Evolutionary conservation across 2,329 filamentous ascomycete species (phyloP).

Genomic region (Penicillium sclerotiorum): DNA sequence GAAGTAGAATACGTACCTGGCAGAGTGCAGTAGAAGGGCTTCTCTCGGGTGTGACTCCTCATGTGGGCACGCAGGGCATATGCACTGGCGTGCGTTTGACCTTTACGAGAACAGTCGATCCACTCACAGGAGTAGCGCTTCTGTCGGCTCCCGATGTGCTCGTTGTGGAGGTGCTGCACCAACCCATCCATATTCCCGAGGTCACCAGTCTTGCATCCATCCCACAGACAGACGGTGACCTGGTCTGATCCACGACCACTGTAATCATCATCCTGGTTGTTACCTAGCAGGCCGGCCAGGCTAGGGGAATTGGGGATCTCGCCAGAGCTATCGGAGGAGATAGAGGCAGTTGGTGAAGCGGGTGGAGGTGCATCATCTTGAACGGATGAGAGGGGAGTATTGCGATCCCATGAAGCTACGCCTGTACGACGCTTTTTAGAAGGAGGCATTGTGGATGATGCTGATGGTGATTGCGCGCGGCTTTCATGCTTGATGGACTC

Average conservation of each 20-base stretch:
- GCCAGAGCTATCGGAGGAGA: constrained; percentile 89
- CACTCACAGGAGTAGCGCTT: constrained; percentile 99
- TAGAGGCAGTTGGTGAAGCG: constrained; percentile 63
- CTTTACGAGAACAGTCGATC: constrained; percentile 85
- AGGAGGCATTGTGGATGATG: constrained; percentile 43
- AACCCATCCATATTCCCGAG: constrained; percentile 78
- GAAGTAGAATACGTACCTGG: constrained; percentile 84
- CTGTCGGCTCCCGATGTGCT: constrained; percentile 89
- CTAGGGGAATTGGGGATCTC: constrained; percentile 74
- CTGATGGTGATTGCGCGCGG: constrained; percentile 48
- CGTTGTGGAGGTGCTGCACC: constrained; percentile 83
- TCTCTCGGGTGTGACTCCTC: constrained; percentile 96
- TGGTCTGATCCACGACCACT: constrained; percentile 73
- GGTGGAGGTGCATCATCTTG: constrained; percentile 44
- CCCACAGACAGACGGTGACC: constrained; percentile 77
- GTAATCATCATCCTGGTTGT: constrained; percentile 59
- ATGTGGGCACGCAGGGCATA: constrained; percentile 97
- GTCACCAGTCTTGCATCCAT: constrained; percentile 71
- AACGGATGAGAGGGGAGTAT: constrained; percentile 52
- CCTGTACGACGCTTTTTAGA: constrained; percentile 54
- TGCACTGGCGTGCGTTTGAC: constrained; percentile 87
- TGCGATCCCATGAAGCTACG: constrained; percentile 48
- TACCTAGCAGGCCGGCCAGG: constrained; percentile 47
- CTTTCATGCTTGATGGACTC: constrained; percentile 59
- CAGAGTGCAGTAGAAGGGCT: constrained; percentile 94